These are phyloP conservation scores for Kurtzmaniella cleridarum DNA, from an alignment of 805 yeast species.

Conservation along the genomic window DNA sequence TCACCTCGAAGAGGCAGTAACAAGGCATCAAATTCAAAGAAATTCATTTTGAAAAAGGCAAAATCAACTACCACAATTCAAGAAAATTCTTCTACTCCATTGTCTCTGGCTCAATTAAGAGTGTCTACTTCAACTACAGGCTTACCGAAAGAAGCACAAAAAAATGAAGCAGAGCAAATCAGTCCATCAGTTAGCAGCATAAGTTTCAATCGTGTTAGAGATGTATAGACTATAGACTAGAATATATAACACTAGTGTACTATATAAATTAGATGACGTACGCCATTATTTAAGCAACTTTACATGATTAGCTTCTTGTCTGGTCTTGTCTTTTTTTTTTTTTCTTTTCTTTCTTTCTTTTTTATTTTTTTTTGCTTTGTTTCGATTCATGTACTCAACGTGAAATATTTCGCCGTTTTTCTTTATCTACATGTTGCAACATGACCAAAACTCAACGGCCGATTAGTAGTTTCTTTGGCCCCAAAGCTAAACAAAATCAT, in stretches of 20 bases:
- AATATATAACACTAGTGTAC: no score
- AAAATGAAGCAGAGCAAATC: conserved; percentile 8
- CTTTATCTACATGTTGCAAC: neutral
- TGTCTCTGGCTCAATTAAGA: neutral
- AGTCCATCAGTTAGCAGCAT: conserved; percentile 16
- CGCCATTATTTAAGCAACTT: no score
- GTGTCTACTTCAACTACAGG: conserved; percentile 6
- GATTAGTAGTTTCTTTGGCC: conserved; percentile 9
- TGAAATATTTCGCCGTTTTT: neutral
- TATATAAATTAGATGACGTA: no score
- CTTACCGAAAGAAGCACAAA: conserved; percentile 2
- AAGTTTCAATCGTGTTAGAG: conserved; percentile 19
- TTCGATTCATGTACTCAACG: neutral
- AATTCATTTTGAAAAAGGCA: conserved; percentile 9
- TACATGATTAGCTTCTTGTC: no score
- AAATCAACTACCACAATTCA: conserved; percentile 12
- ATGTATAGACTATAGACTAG: neutral
- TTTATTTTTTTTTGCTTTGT: neutral
- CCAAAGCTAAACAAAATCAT: neutral
- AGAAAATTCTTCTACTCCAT: neutral
- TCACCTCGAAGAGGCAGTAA: conserved; percentile 5
- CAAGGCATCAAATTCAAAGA: conserved; percentile 4
- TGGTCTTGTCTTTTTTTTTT: no score
- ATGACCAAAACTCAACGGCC: conserved; percentile 8
- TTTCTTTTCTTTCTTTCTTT: no score